Evolutionary conservation across 805 yeast genomes (phyloP).

Genomic region (Torulaspora franciscae): DNA sequence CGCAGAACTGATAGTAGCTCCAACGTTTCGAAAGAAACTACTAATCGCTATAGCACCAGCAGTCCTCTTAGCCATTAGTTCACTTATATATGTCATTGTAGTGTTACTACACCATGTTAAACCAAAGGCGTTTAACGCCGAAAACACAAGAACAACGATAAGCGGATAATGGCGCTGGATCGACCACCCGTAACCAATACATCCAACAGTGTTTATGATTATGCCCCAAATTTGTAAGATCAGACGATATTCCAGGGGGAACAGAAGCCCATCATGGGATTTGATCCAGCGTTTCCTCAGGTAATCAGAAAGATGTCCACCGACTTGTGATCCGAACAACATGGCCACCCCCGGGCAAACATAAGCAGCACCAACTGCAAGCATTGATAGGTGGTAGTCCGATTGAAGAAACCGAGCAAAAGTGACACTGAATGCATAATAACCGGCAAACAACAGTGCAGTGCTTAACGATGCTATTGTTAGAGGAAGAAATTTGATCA

Average conservation of each 20-base stretch:
- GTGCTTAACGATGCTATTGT: conserved; percentile 43
- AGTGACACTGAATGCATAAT: conserved; percentile 50
- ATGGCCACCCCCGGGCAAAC: conserved; percentile 51
- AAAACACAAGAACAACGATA: conserved; percentile 40
- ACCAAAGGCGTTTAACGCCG: conserved; percentile 48
- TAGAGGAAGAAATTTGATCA: conserved; percentile 43
- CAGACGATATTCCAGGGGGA: conserved; percentile 45
- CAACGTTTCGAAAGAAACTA: conserved; percentile 47
- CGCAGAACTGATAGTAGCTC: conserved; percentile 51
- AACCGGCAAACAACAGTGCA: conserved; percentile 50
- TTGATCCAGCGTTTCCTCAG: conserved; percentile 32
- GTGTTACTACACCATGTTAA: conserved; percentile 53
- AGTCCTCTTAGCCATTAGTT: conserved; percentile 45
- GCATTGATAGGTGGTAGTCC: conserved; percentile 36
- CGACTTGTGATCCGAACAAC: conserved; percentile 44
- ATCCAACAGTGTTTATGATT: conserved; percentile 40
- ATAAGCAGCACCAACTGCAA: conserved; percentile 44
- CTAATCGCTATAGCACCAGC: conserved; percentile 52
- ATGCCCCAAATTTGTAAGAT: conserved; percentile 44
- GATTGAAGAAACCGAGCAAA: conserved; percentile 40
- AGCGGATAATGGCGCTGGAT: conserved; percentile 39
- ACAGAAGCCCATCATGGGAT: conserved; percentile 29
- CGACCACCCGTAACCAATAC: conserved; percentile 52
- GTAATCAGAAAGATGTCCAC: conserved; percentile 47
- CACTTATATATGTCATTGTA: conserved; percentile 51